A percentile compares a stretch with the other conserved stretches of the same genome.
phyloP scores from a whole-genome alignment of 805 yeast genomes.

The Kluyveromyces dobzhanskii region DNA sequence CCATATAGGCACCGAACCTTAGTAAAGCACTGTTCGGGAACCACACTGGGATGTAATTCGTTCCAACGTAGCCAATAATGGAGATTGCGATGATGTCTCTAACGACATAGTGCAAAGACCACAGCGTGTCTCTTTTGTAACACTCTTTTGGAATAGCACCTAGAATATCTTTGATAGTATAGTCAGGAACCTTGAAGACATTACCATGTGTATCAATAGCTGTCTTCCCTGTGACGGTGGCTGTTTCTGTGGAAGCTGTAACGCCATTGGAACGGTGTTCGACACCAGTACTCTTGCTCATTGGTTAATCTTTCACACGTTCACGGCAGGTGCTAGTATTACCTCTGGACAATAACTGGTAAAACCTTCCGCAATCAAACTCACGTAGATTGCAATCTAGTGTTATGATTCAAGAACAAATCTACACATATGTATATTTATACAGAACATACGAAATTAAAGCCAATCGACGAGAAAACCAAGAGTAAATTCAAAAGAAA shows the following conservation, averaged over 20 bases:
- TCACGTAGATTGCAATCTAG: too few species aligned
- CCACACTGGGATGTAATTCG: neutral
- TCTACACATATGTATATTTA: too few species aligned
- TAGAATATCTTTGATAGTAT: conserved; percentile 65
- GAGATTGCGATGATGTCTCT: conserved; percentile 51
- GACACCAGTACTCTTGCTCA: conserved; percentile 1
- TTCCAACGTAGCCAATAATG: conserved; percentile 34
- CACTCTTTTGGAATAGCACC: conserved; percentile 67
- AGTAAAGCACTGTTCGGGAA: conserved; percentile 14
- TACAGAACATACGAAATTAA: too few species aligned
- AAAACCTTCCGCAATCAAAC: too few species aligned
- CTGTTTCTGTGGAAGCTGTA: neutral
- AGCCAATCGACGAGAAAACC: too few species aligned
- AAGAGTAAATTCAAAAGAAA: too few species aligned
- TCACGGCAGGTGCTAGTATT: too few species aligned
- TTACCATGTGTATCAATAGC: conserved; percentile 57
- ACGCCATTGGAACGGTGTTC: conserved; percentile 1
- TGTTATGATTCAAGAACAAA: too few species aligned
- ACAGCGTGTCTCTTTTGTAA: conserved; percentile 50
- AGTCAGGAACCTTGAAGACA: conserved; percentile 65
- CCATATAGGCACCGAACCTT: conserved; percentile 53
- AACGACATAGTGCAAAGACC: conserved; percentile 55
- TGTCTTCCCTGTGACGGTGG: conserved; percentile 15
- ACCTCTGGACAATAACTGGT: too few species aligned
- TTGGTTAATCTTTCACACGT: neutral